Conservation (phyloP, 2,329 filamentous ascomycete species). For the Claviceps spartinae region DNA sequence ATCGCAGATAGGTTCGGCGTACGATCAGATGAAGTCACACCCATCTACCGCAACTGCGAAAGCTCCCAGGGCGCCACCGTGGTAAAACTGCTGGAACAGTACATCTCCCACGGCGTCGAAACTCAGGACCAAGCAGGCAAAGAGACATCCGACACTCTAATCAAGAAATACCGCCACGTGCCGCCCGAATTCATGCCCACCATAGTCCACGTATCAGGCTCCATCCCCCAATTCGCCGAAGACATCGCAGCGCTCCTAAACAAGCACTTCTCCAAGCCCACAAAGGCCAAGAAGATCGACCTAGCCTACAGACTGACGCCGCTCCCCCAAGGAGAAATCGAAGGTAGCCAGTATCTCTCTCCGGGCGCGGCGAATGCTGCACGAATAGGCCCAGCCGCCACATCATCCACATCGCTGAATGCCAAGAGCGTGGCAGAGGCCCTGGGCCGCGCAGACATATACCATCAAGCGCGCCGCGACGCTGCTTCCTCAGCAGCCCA, state of each 20-base stretch:
- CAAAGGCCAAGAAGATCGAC: constrained; percentile 22
- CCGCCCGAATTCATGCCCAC: constrained; percentile 29
- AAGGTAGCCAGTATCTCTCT: constrained; percentile 1
- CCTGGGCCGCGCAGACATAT: constrained; percentile 14
- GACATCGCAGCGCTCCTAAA: constrained; percentile 29
- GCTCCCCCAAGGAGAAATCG: constrained; percentile 11
- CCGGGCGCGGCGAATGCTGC: neutral
- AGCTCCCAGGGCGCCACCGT: constrained; percentile 27
- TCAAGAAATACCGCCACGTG: constrained; percentile 26
- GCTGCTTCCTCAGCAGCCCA: constrained; percentile 25
- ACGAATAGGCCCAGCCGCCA: neutral
- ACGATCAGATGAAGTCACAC: constrained; percentile 25
- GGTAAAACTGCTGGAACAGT: constrained; percentile 29
- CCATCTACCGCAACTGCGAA: constrained; percentile 25
- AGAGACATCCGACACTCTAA: constrained; percentile 19
- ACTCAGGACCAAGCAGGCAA: constrained; percentile 18
- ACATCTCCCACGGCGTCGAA: constrained; percentile 24
- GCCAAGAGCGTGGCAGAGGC: constrained; percentile 15
- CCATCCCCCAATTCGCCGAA: constrained; percentile 20
- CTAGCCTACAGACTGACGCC: constrained; percentile 27
- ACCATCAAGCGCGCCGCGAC: constrained; percentile 18
- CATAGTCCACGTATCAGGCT: constrained; percentile 26
- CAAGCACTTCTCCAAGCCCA: constrained; percentile 27
- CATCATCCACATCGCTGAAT: neutral
- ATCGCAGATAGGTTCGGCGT: constrained; percentile 30